Percentiles rank a stretch among this genome's conserved stretches.
phyloP scores from a whole-genome alignment of 169 alveolate genomes.

The Plasmodium cynomolgi region DNA sequence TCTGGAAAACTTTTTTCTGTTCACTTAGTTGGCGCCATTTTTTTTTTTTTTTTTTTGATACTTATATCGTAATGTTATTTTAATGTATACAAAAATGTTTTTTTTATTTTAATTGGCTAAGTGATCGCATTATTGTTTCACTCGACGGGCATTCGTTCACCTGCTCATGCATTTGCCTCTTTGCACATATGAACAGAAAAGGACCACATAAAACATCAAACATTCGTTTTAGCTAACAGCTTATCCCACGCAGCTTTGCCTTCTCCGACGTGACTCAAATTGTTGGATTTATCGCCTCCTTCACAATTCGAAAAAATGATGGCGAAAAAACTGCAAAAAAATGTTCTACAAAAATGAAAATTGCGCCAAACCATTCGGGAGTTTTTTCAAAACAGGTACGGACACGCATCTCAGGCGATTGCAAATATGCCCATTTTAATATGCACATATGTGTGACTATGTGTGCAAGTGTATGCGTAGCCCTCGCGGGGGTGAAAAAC shows the following conservation, averaged over 20 bases:
- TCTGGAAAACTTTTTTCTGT: neutral
- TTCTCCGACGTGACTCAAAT: neutral
- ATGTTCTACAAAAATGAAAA: neutral
- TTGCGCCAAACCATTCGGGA: neutral
- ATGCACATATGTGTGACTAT: neutral
- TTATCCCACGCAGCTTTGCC: neutral
- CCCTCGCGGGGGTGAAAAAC: neutral
- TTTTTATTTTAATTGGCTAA: neutral
- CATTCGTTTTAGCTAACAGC: neutral
- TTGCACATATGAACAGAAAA: neutral
- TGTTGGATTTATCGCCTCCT: neutral
- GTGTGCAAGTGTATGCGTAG: neutral
- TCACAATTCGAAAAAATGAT: neutral
- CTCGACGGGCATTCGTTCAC: neutral
- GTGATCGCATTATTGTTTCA: neutral
- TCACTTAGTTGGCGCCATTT: neutral
- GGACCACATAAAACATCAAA: neutral
- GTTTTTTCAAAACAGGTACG: neutral
- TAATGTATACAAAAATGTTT: neutral
- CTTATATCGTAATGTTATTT: neutral
- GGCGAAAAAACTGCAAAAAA: neutral
- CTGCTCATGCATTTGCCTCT: neutral
- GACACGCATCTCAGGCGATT: neutral
- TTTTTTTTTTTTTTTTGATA: neutral
- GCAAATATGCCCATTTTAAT: neutral